phyloP scores from a whole-genome alignment of 768 basidiomycete species.

The Imleria badia region DNA sequence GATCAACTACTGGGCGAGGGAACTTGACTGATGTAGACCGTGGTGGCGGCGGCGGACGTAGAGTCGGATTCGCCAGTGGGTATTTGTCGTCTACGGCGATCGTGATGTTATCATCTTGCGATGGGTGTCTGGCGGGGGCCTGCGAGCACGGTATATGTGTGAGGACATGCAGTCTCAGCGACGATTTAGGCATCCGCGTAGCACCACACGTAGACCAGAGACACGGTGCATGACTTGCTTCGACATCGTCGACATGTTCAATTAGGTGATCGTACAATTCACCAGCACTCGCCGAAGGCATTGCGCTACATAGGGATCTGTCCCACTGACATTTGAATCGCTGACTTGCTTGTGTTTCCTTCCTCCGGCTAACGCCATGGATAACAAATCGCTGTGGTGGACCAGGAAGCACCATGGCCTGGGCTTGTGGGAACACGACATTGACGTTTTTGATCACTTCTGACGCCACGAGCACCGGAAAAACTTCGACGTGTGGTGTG shows the following conservation, averaged over 20 bases:
- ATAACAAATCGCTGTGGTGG: slow-evolving; percentile 81
- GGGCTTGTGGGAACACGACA: slow-evolving; percentile 78
- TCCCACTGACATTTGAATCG: slow-evolving; percentile 81
- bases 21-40: slow-evolving; percentile 61
- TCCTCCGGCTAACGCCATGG: slow-evolving; percentile 74
- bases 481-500: slow-evolving; percentile 52
- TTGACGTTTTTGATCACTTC: slow-evolving; percentile 96
- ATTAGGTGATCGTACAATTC: slow-evolving; percentile 75
- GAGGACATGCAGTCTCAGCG: slow-evolving; percentile 65
- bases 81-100: slow-evolving; percentile 58
- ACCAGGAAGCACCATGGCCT: slow-evolving; percentile 81
- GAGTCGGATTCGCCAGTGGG: slow-evolving; percentile 62
- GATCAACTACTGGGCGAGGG: slow-evolving; percentile 56
- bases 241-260: slow-evolving; percentile 49
- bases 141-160: slow-evolving; percentile 72
- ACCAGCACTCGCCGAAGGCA: slow-evolving; percentile 50
- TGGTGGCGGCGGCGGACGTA: slow-evolving; percentile 69
- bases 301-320: slow-evolving; percentile 51
- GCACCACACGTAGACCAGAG: slow-evolving; percentile 71
- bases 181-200: slow-evolving; percentile 44
- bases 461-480: slow-evolving; percentile 73
- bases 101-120: slow-evolving; percentile 74
- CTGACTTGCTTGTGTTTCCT: slow-evolving; percentile 55
- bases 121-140: slow-evolving; percentile 55
- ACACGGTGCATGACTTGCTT: slow-evolving; percentile 52